Conservation (phyloP, 495 filamentous ascomycete species). For the Aspergillus baeticus region DNA sequence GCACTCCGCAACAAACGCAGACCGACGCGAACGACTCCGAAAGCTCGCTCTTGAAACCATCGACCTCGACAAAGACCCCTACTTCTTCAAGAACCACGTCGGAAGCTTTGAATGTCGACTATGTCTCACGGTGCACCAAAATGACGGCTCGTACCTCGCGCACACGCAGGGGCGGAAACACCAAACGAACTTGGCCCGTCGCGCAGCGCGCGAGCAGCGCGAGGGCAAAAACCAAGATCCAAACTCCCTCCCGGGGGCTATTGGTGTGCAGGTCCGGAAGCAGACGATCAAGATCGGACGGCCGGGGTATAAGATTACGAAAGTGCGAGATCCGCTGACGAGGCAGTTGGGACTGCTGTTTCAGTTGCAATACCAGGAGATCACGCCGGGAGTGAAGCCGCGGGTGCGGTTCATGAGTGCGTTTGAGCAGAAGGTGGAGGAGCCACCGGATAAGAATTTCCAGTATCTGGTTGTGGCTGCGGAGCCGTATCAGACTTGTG, state of each 20-base stretch:
- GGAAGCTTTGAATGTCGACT: slow-evolving; percentile 98
- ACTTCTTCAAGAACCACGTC: slow-evolving; percentile 99
- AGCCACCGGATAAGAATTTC: slow-evolving; percentile 87
- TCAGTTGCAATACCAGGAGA: slow-evolving; percentile 94
- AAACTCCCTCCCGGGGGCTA: slow-evolving; percentile 63
- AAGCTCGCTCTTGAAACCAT: slow-evolving; percentile 98
- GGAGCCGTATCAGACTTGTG: slow-evolving; percentile 97
- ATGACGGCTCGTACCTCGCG: slow-evolving; percentile 98
- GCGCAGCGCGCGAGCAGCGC: slow-evolving; percentile 89
- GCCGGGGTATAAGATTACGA: slow-evolving; percentile 97
- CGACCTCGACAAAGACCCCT: slow-evolving; percentile 98
- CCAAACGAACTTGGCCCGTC: slow-evolving; percentile 96
- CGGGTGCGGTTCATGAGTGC: slow-evolving; percentile 96
- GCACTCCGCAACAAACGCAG: slow-evolving; percentile 88
- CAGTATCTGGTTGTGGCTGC: slow-evolving; percentile 96
- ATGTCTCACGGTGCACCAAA: slow-evolving; percentile 98
- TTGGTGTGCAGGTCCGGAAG: slow-evolving; percentile 78
- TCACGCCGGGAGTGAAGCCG: slow-evolving; percentile 69
- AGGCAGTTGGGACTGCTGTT: slow-evolving; percentile 88
- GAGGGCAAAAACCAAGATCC: slow-evolving; percentile 78
- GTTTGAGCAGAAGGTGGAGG: slow-evolving; percentile 93
- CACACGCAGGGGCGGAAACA: slow-evolving; percentile 99
- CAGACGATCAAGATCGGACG: slow-evolving; percentile 97
- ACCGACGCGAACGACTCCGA: slow-evolving; percentile 93
- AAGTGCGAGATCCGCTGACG: slow-evolving; percentile 86